Evolutionary conservation across 768 basidiomycete species (phyloP), one percentile per base, ranked within the genome.

Genomic region (Boletus coccyginus): DNA sequence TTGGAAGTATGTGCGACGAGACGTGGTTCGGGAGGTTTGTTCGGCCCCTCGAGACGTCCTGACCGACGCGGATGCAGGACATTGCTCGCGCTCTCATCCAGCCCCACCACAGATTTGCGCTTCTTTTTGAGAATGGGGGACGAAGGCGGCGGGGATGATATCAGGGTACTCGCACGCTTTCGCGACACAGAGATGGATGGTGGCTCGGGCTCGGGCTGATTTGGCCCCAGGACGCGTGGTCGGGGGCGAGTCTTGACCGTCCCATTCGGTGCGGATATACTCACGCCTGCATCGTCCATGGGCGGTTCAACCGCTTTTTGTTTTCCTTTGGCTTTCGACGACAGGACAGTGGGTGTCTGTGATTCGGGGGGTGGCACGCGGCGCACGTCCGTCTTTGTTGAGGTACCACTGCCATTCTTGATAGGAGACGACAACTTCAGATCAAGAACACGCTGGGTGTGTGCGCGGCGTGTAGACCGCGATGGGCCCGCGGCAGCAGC

Each of bases 391-490:
- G 54, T 38, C 51, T 60, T 67, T 10, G 52, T 58, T 33, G 52
- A 43, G 42, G 57, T 21, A 38, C 33, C 46, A 39, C 55, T 14
- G 44, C 35, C 29, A 24, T 55, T 57, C 50, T 60, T 60, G 50
- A 58, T 51, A 31, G 66, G 56, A 19, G 73, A 58, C 0, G 68
- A 54, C 0, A 68, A 58, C 41, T 73, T 74, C 12, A 80, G 72
- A 56, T 72, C 70, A 55, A 81, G 81, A 46, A 79, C 74, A 40
- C 78, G 81, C 64, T 81, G 85, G 24, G 74, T 82, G 46, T 78
- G 82, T 35, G 80, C 79, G 48, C 83, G 77, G 32, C 86, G 81
- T 21, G 88, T 90, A 39, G 78, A 76, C 44, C 89, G 78, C 17
- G 83, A 78, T 7, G 81, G 76, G 7, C 80, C 78, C 33, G 79